Percentiles rank a stretch among this genome's conserved stretches.
Evolutionary conservation across 352 stramenopile genomes (phyloP).

Genomic region (Phytophthora boehmeriae): DNA sequence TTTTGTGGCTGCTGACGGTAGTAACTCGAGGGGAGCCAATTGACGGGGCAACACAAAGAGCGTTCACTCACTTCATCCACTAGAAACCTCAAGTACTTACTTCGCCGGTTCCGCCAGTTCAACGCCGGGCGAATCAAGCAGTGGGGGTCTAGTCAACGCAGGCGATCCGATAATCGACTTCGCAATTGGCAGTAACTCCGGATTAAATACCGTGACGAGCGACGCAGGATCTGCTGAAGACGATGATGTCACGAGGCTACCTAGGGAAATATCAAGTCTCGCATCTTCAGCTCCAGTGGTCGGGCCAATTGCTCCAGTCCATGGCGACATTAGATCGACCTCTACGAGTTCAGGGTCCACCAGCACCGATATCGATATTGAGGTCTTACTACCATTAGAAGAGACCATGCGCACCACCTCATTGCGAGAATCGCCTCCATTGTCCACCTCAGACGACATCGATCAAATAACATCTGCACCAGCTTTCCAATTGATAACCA

Average conservation of each 20-base stretch:
- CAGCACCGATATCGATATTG: not conserved
- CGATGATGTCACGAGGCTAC: not conserved
- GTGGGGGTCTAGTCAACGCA: slow-evolving; percentile 3
- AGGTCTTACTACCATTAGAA: too few relatives aligned
- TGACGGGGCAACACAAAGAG: not conserved
- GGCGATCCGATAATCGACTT: not conserved
- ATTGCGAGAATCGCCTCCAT: not conserved
- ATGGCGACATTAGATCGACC: not conserved
- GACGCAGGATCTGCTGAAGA: not conserved
- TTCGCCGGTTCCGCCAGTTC: slow-evolving; percentile 7
- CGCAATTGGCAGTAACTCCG: not conserved
- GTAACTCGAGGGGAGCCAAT: slow-evolving; percentile 5
- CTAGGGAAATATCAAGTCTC: not conserved
- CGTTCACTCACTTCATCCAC: not conserved
- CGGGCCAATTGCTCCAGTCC: not conserved
- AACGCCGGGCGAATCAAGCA: not conserved
- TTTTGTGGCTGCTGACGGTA: slow-evolving; percentile 13
- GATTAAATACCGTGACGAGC: slow-evolving; percentile 7
- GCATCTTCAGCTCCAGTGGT: not conserved
- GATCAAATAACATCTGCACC: not conserved
- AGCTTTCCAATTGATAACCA: not conserved
- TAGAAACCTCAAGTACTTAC: slow-evolving; percentile 6
- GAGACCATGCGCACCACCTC: slow-evolving; percentile 1
- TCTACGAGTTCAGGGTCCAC: not conserved
- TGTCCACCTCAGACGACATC: not conserved